A percentile compares a stretch with the other conserved stretches of the same genome.
phyloP scores from a whole-genome alignment of 2,329 filamentous ascomycete genomes.

The Colletotrichum destructivum region DNA sequence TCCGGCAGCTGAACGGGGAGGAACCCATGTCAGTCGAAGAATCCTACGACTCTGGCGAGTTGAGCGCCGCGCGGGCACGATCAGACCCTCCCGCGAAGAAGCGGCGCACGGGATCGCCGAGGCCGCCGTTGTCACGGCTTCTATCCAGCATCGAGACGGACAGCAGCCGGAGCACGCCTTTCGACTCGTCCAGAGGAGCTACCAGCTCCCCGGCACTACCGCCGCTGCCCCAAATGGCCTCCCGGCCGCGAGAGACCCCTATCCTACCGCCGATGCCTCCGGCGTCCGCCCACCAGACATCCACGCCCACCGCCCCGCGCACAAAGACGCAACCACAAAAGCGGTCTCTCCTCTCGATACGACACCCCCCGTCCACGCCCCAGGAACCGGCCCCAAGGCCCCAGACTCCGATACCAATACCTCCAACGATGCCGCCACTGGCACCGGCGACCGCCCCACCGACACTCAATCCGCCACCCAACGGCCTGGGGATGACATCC shows the following conservation, averaged over 20 bases:
- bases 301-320: conserved; percentile 2
- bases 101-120: conserved; percentile 19
- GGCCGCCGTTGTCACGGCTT: conserved; percentile 2
- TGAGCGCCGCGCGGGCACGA: background rate
- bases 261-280: conserved; percentile 22
- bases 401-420: conserved; percentile 8
- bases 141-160: conserved; percentile 25
- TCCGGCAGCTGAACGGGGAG: conserved; percentile 32
- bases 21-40: conserved; percentile 1
- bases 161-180: conserved; percentile 21
- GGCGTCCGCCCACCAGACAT: conserved; percentile 13
- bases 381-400: background rate
- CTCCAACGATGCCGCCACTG: background rate
- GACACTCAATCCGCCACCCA: background rate
- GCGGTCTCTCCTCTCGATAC: conserved; percentile 26
- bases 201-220: conserved; percentile 34
- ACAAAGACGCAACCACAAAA: background rate
- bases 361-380: conserved; percentile 9
- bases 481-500: background rate
- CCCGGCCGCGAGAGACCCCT: background rate
- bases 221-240: conserved; percentile 4
- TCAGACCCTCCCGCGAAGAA: conserved; percentile 34
- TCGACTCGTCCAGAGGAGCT: conserved; percentile 23
- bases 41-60: conserved; percentile 23
- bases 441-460: conserved; percentile 16